phyloP scores from a whole-genome alignment of 139 green algal species.

The Medakamo hakoo region DNA sequence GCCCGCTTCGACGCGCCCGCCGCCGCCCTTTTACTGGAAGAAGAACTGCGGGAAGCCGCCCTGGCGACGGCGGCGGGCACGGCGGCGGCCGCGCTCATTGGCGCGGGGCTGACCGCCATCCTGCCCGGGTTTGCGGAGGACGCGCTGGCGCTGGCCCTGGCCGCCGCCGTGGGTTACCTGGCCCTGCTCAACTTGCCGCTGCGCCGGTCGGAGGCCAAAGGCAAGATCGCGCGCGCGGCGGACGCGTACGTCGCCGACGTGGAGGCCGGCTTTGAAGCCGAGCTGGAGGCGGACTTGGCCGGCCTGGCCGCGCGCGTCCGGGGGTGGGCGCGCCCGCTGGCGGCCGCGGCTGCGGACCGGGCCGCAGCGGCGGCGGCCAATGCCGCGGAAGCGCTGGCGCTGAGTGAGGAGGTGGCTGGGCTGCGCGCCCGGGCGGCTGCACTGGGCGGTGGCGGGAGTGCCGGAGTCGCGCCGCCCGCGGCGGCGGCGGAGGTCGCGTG shows the following conservation, averaged over 20 bases:
- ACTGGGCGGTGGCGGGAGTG: neutral
- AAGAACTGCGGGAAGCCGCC: slow-evolving; percentile 61
- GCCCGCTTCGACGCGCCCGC: slow-evolving; percentile 32
- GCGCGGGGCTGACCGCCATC: slow-evolving; percentile 33
- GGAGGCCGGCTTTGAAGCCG: neutral
- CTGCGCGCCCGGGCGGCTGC: neutral
- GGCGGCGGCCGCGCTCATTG: slow-evolving; percentile 17
- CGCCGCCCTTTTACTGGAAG: slow-evolving; percentile 44
- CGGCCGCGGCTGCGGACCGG: neutral
- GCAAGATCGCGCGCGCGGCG: slow-evolving; percentile 45
- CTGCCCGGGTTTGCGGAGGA: slow-evolving; percentile 63
- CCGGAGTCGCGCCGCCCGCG: too few species aligned
- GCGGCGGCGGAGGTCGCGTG: too few species aligned
- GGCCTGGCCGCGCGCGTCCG: neutral
- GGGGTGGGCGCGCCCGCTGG: neutral
- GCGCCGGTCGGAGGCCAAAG: slow-evolving; percentile 60
- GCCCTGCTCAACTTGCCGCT: slow-evolving; percentile 70
- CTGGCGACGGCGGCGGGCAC: slow-evolving; percentile 39
- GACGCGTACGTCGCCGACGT: slow-evolving; percentile 20
- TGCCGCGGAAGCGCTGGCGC: neutral
- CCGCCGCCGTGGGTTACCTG: slow-evolving; percentile 45
- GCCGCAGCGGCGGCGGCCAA: neutral
- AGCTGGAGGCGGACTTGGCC: neutral
- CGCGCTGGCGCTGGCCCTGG: slow-evolving; percentile 46
- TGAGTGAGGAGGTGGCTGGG: neutral